Base-by-base conservation (phyloP, 192 early-diverging fungal species). In the Podila clonocystis region DNA sequence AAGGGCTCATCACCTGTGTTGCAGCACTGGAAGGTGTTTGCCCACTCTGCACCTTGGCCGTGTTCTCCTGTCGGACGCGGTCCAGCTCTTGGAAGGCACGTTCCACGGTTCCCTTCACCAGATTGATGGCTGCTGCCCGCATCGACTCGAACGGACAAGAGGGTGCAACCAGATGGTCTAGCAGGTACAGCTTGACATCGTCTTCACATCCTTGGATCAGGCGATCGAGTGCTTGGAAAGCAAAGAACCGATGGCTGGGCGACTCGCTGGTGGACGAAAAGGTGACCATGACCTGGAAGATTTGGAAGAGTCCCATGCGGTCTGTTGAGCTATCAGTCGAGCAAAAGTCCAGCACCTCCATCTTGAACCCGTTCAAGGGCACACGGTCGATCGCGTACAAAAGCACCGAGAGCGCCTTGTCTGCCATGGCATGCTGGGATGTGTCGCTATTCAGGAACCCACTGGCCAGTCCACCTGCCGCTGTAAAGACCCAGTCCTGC, bases 61-160 rank as follows among this genome's bases (percentile, higher is more conserved):
- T 66, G 19, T 78, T 67, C 6, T 58, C 63, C 33, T 41, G 34
- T 24, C 67, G 70, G 0, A 17, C 48, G 26, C 66, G 19, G 22
- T 80, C 73, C 28, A 80, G 49, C 24, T 45, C 24, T 4, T 64
- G 38, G 50, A 85, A 88, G 15, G 67, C 63, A 20, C 74, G 29
- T 57, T 85, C 82, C 17, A 88, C 70, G 33, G 75, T 75, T 12
- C 75, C 77, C 62, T 88, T 88, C 24, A 88, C 61, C 9, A 88
- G 33, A 41, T 84, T 84, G 48, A 88, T 76, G 8, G 85, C 72
- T 1, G 87, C 85, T 17, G 83, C 76, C 12, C 74, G 68, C 87
- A 88, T 88, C 5, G 85, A 58, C n/a, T 85, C 75, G 30, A 75
- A 86, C 9, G 87, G 87, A 29, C 87, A 86, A 20, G 58, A 71